phyloP scores from a whole-genome alignment of 495 filamentous ascomycete species.

The Symbiotaphrina buchneri region DNA sequence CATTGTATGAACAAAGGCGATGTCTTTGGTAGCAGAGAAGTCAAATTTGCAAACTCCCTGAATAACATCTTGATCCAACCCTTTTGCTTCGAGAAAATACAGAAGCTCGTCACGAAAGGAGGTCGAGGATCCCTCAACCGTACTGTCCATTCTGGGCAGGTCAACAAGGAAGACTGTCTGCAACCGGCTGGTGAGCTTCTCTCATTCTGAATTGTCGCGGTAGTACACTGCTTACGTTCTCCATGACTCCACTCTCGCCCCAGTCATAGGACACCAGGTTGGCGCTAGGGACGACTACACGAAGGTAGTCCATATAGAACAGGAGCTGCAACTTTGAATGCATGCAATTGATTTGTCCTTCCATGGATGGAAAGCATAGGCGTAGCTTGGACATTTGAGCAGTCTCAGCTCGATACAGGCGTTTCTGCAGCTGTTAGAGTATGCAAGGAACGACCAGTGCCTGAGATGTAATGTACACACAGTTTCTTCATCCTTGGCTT shows the following conservation, averaged over 20 bases:
- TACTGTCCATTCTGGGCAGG: slow-evolving; percentile 31
- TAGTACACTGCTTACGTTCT: slow-evolving; percentile 48
- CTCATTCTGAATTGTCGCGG: not conserved
- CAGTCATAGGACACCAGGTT: slow-evolving; percentile 68
- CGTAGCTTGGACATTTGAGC: slow-evolving; percentile 28
- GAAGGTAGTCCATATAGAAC: slow-evolving; percentile 41
- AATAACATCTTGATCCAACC: slow-evolving; percentile 37
- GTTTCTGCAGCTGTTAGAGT: slow-evolving; percentile 4
- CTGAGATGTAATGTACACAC: slow-evolving; percentile 12
- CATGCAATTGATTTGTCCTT: slow-evolving; percentile 43
- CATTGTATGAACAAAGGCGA: slow-evolving; percentile 69
- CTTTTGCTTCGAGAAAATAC: slow-evolving; percentile 46
- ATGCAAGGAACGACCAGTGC: not conserved
- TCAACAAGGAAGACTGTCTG: slow-evolving; percentile 68
- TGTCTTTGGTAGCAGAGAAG: slow-evolving; percentile 38
- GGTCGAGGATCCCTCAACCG: slow-evolving; percentile 18
- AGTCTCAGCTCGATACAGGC: slow-evolving; percentile 18
- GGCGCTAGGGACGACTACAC: slow-evolving; percentile 60
- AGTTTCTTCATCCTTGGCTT: slow-evolving; percentile 27
- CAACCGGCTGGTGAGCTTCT: not conserved
- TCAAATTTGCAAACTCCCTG: slow-evolving; percentile 43
- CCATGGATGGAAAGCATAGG: slow-evolving; percentile 65
- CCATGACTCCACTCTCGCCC: slow-evolving; percentile 61
- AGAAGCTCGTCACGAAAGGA: slow-evolving; percentile 46
- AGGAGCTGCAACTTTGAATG: slow-evolving; percentile 79